Evolutionary conservation across 192 early-diverging fungal species (phyloP).

Genomic region (Coemansia sp.): DNA sequence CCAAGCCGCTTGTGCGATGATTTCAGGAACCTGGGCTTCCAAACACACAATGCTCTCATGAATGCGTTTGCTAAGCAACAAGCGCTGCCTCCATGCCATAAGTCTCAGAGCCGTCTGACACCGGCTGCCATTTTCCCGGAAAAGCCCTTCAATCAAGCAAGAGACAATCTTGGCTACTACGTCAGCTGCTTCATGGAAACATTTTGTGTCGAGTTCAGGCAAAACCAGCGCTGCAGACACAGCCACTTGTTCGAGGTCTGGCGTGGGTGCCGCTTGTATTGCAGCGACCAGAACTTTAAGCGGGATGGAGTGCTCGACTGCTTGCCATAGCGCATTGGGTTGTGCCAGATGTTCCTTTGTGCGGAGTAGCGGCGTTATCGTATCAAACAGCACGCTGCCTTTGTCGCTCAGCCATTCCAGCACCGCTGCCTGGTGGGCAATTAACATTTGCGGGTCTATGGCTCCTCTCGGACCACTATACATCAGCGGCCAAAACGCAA

Average conservation of each 20-base stretch:
- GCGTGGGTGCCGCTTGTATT: neutral
- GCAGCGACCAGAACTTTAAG: constrained; percentile 5
- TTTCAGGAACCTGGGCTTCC: neutral
- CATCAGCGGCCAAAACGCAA: constrained; percentile 10
- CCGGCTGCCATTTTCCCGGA: neutral
- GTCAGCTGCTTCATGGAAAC: too few relatives aligned
- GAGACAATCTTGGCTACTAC: too few relatives aligned
- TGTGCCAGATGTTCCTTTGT: constrained; percentile 7
- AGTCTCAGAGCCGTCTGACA: constrained; percentile 21
- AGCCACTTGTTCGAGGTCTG: neutral
- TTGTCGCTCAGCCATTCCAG: constrained; percentile 17
- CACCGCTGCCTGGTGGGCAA: neutral
- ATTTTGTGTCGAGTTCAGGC: constrained; percentile 7
- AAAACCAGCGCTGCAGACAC: constrained; percentile 25
- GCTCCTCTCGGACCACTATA: neutral
- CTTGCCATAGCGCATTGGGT: constrained; percentile 16
- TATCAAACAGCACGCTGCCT: constrained; percentile 9
- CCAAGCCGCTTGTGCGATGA: neutral
- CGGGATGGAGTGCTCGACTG: constrained; percentile 12
- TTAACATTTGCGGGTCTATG: neutral
- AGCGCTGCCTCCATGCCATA: constrained; percentile 27
- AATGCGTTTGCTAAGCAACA: neutral
- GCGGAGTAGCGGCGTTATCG: constrained; percentile 21
- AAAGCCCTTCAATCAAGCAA: too few relatives aligned
- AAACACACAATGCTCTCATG: neutral